These are phyloP conservation scores for Durusdinium trenchii DNA, from an alignment of 73 alveolate genomes.

Conservation along the genomic window DNA sequence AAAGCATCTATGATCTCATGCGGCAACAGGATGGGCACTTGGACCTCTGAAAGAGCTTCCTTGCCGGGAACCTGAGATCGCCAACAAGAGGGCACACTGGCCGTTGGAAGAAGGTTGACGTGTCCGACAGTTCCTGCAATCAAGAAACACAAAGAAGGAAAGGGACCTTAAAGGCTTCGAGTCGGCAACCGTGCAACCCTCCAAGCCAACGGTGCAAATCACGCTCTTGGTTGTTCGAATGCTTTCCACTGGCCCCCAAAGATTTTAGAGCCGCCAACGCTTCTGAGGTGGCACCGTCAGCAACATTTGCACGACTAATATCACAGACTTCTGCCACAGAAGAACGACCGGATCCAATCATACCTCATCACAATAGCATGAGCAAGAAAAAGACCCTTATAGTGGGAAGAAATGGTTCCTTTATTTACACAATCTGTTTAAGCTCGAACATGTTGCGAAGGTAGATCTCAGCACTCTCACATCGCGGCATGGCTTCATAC, in stretches of 20 bases:
- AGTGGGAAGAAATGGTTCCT: background rate
- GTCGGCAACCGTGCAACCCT: background rate
- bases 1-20: background rate
- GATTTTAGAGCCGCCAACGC: background rate
- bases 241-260: background rate
- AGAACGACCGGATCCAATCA: constrained; percentile 22
- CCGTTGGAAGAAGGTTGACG: background rate
- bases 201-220: constrained; percentile 16
- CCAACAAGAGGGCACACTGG: background rate
- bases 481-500: background rate
- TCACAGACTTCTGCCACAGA: background rate
- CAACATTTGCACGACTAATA: background rate
- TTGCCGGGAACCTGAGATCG: background rate
- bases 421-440: background rate
- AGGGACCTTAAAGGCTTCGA: background rate
- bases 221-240: background rate
- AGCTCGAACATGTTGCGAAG: background rate
- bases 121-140: too few species aligned
- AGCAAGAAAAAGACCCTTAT: background rate
- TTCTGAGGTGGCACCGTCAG: background rate
- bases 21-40: background rate
- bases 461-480: constrained; percentile 1
- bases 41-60: background rate
- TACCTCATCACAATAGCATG: too few species aligned
- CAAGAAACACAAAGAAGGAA: background rate